A percentile compares a stretch with the other conserved stretches of the same genome.
Conservation (phyloP, 257 asterid species). For the Solanum lycopersicoides region DNA sequence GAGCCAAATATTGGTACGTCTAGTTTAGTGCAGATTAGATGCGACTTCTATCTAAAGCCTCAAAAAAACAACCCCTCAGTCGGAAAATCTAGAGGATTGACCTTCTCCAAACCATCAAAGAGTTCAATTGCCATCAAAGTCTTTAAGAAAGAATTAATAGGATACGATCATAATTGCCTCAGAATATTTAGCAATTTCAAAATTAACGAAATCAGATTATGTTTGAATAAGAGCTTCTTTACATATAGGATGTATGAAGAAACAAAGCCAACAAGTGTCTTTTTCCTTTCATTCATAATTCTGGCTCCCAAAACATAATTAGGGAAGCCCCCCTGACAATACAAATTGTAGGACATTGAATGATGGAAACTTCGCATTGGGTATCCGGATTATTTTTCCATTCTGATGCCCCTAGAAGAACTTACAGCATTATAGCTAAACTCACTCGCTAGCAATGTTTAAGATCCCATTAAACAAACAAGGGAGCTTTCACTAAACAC, state of each 20-base stretch:
- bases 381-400: neutral
- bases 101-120: neutral
- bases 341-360: neutral
- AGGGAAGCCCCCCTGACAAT: neutral
- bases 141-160: neutral
- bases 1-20: neutral
- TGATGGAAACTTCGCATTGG: neutral
- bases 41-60: neutral
- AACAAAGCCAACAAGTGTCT: neutral
- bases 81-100: neutral
- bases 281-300: neutral
- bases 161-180: neutral
- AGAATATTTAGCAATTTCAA: neutral
- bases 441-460: neutral
- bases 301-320: neutral
- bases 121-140: neutral
- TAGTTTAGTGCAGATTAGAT: neutral
- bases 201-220: neutral
- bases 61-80: neutral
- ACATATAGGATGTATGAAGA: neutral
- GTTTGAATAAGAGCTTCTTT: neutral
- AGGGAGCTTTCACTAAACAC: neutral
- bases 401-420: neutral
- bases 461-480: neutral
- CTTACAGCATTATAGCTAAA: neutral